Conservation (phyloP, 176 grass and related monocot species). For the Thinopyrum elongatum region DNA sequence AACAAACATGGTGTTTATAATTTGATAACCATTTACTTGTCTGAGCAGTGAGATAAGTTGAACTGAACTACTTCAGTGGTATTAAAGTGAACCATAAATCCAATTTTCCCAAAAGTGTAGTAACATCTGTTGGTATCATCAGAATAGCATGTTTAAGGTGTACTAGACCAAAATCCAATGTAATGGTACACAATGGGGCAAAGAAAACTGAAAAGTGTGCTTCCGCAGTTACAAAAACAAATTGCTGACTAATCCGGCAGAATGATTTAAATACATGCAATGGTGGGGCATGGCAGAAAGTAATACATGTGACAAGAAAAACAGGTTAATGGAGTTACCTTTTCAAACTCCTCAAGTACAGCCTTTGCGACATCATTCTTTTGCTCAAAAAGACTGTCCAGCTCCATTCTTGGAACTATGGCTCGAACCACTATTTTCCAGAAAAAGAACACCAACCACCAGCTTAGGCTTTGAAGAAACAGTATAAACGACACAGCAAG, state of each 20-base stretch:
- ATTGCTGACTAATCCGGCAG: not conserved
- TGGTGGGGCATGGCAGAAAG: not conserved
- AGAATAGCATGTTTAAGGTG: not conserved
- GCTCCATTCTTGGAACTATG: slow-evolving; percentile 79
- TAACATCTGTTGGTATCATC: not conserved
- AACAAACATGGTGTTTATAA: not conserved
- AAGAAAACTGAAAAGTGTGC: not conserved
- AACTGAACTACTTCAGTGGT: not conserved
- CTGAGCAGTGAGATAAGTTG: not conserved
- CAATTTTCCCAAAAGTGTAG: not conserved
- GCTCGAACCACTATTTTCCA: slow-evolving; percentile 74
- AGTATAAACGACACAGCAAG: not conserved
- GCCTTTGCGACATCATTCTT: slow-evolving; percentile 93
- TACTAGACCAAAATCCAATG: not conserved
- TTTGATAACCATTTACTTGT: not conserved
- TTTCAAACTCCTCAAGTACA: slow-evolving; percentile 93
- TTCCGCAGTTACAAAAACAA: too few species aligned
- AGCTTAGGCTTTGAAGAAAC: not conserved
- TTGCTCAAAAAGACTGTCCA: slow-evolving; percentile 90
- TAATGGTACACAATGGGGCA: not conserved
- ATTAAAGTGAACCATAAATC: not conserved
- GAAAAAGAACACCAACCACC: not conserved
- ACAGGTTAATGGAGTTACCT: slow-evolving; percentile 39
- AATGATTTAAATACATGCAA: not conserved
- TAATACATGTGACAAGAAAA: slow-evolving; percentile 16